These are phyloP conservation scores for Meredithiella fracta DNA, from an alignment of 2,329 filamentous ascomycete genomes.

Conservation along the genomic window DNA sequence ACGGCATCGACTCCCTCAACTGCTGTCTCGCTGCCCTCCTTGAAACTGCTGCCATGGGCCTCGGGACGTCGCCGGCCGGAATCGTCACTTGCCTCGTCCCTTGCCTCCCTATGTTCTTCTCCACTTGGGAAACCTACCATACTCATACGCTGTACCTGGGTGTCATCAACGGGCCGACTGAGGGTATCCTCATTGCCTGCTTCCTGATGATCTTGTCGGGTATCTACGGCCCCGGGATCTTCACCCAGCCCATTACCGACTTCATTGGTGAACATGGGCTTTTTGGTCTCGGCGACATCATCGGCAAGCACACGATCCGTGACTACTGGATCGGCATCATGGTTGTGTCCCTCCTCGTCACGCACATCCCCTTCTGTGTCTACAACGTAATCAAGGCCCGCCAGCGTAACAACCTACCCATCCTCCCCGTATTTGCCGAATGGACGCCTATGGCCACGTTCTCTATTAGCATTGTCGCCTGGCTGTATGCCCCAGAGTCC, in stretches of 20 bases:
- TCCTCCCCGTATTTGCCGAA: conserved; percentile 75
- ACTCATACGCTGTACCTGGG: conserved; percentile 94
- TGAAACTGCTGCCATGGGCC: conserved; percentile 82
- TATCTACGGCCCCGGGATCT: conserved; percentile 74
- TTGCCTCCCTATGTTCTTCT: conserved; percentile 96
- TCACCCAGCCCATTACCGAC: conserved; percentile 58
- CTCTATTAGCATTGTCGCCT: conserved; percentile 56
- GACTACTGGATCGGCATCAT: conserved; percentile 77
- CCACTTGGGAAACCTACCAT: conserved; percentile 98
- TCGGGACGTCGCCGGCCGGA: conserved; percentile 68
- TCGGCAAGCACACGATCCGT: conserved; percentile 59
- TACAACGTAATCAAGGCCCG: conserved; percentile 70
- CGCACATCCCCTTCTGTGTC: conserved; percentile 79
- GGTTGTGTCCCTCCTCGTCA: conserved; percentile 45
- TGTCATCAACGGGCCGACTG: conserved; percentile 92
- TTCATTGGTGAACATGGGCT: conserved; percentile 40
- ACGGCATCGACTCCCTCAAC: conserved; percentile 95
- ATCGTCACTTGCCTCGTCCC: conserved; percentile 85
- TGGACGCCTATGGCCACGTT: conserved; percentile 86
- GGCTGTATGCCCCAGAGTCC: conserved; percentile 83
- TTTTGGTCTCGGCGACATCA: conserved; percentile 36
- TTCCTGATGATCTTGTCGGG: conserved; percentile 74
- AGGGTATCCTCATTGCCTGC: conserved; percentile 81
- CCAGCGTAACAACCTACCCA: conserved; percentile 50
- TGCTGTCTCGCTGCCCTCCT: conserved; percentile 85